Conservation (phyloP, 306 rosid species). For the Cucumis hystrix region DNA sequence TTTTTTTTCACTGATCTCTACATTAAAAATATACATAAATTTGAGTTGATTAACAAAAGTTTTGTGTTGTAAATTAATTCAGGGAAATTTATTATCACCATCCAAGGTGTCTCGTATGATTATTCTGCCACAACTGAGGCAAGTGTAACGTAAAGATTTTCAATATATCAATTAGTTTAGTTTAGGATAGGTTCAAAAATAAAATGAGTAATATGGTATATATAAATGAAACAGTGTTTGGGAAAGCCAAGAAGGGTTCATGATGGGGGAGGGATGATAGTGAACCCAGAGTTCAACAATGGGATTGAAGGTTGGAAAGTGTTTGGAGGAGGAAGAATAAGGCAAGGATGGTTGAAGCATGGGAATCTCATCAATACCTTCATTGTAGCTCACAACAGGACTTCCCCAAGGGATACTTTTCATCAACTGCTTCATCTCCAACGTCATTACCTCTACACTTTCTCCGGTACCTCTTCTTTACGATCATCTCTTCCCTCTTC, state of each 20-base stretch:
- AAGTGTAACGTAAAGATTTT: constrained; percentile 8
- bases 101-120: constrained; percentile 35
- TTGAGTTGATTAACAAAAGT: too few relatives aligned
- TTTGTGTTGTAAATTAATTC: constrained; percentile 6
- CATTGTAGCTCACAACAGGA: constrained; percentile 36
- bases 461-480: constrained; percentile 31
- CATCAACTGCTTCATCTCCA: constrained; percentile 43
- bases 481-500: neutral
- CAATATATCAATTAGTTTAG: too few relatives aligned
- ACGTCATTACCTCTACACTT: constrained; percentile 36
- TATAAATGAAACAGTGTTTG: constrained; percentile 34
- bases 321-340: constrained; percentile 40
- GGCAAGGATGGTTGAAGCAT: constrained; percentile 28
- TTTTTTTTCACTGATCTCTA: too few relatives aligned
- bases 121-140: constrained; percentile 53
- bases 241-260: constrained; percentile 35
- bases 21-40: too few relatives aligned
- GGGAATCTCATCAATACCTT: constrained; percentile 32
- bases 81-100: constrained; percentile 23
- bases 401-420: constrained; percentile 36
- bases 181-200: too few relatives aligned
- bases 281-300: constrained; percentile 56
- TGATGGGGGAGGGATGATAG: constrained; percentile 69
- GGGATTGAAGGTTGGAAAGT: constrained; percentile 45
- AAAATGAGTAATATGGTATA: too few relatives aligned